phyloP scores from a whole-genome alignment of 2,329 filamentous ascomycete genomes.

The Xylaria sp. region DNA sequence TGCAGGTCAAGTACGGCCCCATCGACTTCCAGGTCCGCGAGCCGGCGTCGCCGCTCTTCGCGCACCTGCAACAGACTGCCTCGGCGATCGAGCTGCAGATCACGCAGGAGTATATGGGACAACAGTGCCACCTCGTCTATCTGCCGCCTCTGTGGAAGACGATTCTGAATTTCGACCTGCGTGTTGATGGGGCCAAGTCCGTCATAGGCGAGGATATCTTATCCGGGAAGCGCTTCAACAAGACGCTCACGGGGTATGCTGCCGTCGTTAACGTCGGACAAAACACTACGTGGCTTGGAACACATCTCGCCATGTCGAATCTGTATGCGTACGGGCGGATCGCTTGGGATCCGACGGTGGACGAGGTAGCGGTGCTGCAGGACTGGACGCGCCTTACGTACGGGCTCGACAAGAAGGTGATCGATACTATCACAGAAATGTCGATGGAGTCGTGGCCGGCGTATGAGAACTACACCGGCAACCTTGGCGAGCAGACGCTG shows the following conservation, averaged over 20 bases:
- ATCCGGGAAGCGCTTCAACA: constrained; percentile 67
- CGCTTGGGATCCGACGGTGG: constrained; percentile 69
- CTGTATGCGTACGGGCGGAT: constrained; percentile 75
- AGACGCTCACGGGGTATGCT: constrained; percentile 69
- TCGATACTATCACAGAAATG: constrained; percentile 69
- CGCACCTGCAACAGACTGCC: constrained; percentile 57
- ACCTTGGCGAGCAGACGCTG: constrained; percentile 75
- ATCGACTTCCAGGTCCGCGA: constrained; percentile 81
- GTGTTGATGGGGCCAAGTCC: constrained; percentile 66
- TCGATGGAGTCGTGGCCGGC: constrained; percentile 77
- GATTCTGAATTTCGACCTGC: constrained; percentile 74
- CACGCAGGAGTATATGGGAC: constrained; percentile 76
- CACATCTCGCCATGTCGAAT: constrained; percentile 76
- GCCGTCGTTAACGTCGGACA: constrained; percentile 75
- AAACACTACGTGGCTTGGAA: constrained; percentile 75
- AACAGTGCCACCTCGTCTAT: constrained; percentile 76
- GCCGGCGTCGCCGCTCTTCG: constrained; percentile 73
- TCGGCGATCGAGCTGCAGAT: constrained; percentile 73
- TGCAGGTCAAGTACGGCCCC: constrained; percentile 79
- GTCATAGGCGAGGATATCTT: constrained; percentile 68
- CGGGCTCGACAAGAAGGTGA: constrained; percentile 62
- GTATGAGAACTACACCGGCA: constrained; percentile 77
- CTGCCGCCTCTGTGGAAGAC: constrained; percentile 75
- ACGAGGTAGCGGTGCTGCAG: constrained; percentile 63
- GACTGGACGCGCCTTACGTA: constrained; percentile 78